These are phyloP conservation scores for Talaromyces sp. DNA, from an alignment of 2,329 filamentous ascomycete genomes.

Conservation along the genomic window DNA sequence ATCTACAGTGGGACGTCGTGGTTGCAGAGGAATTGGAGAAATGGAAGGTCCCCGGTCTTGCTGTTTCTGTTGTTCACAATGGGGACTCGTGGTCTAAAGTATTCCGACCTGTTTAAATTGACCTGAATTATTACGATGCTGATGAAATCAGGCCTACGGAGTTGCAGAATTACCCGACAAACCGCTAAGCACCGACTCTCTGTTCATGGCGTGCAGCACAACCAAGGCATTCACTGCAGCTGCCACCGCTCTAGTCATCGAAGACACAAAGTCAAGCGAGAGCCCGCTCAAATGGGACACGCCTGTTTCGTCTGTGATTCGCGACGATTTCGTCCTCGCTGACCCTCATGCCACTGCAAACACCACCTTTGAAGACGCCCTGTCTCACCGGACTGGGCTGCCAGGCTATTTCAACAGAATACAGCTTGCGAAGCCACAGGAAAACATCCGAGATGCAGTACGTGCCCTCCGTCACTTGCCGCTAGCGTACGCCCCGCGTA, in stretches of 20 bases:
- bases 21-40: slow-evolving; percentile 17
- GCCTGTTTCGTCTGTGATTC: slow-evolving; percentile 29
- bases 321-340: slow-evolving; percentile 26
- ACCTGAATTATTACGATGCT: neutral
- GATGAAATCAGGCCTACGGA: slow-evolving; percentile 21
- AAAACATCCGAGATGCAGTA: neutral
- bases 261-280: slow-evolving; percentile 14
- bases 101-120: neutral
- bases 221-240: slow-evolving; percentile 24
- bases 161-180: slow-evolving; percentile 20
- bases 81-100: slow-evolving; percentile 22
- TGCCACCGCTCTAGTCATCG: slow-evolving; percentile 16
- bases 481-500: slow-evolving; percentile 15
- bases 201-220: slow-evolving; percentile 22
- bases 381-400: slow-evolving; percentile 28
- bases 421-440: neutral
- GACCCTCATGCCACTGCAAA: slow-evolving; percentile 21
- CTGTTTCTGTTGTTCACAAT: slow-evolving; percentile 22
- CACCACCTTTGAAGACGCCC: slow-evolving; percentile 28
- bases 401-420: slow-evolving; percentile 18
- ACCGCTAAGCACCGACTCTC: slow-evolving; percentile 17
- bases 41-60: slow-evolving; percentile 27
- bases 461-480: slow-evolving; percentile 17
- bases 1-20: slow-evolving; percentile 9
- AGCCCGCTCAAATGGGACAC: slow-evolving; percentile 29